Percentiles rank a stretch among this genome's conserved stretches.
Evolutionary conservation across 2,329 filamentous ascomycete genomes (phyloP).

Genomic region (Scorias spongiosa): DNA sequence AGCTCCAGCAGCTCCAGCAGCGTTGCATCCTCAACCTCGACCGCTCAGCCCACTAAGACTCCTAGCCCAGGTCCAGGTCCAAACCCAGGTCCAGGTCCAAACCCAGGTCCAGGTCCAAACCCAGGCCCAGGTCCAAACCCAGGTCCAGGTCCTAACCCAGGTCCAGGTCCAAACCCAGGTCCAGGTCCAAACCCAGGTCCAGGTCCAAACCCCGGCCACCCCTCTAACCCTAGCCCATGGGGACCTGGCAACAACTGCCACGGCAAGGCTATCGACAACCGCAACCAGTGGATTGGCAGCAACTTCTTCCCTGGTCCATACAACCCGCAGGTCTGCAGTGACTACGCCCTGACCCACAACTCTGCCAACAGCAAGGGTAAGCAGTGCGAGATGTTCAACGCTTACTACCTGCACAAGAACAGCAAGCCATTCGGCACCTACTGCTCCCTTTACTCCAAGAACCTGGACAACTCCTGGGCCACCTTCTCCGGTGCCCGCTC

Average conservation of each 20-base stretch:
- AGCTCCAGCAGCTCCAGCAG: not conserved
- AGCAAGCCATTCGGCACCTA: conserved; percentile 14
- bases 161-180: conserved; percentile 9
- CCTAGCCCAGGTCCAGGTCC: conserved; percentile 8
- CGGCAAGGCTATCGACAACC: conserved; percentile 8
- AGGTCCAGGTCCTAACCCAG: conserved; percentile 4
- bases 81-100: conserved; percentile 4
- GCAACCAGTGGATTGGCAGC: conserved; percentile 10
- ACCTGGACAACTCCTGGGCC: conserved; percentile 7
- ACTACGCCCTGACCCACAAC: conserved; percentile 10
- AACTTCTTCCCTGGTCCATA: conserved; percentile 20
- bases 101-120: not conserved
- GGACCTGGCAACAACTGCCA: conserved; percentile 6
- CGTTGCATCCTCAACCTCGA: not conserved
- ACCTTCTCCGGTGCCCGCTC: conserved; percentile 6
- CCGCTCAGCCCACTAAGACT: conserved; percentile 1
- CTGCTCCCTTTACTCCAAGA: conserved; percentile 15
- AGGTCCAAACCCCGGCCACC: conserved; percentile 1
- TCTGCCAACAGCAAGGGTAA: conserved; percentile 7
- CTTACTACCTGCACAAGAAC: conserved; percentile 16
- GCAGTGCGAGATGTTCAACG: conserved; percentile 17
- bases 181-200: not conserved
- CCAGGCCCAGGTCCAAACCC: conserved; percentile 2
- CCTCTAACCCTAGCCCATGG: conserved; percentile 3
- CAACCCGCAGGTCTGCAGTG: conserved; percentile 15